A percentile compares a stretch with the other conserved stretches of the same genome.
Evolutionary conservation across 805 yeast species (phyloP).

Genomic region (Starmerella khaoyaiensis): DNA sequence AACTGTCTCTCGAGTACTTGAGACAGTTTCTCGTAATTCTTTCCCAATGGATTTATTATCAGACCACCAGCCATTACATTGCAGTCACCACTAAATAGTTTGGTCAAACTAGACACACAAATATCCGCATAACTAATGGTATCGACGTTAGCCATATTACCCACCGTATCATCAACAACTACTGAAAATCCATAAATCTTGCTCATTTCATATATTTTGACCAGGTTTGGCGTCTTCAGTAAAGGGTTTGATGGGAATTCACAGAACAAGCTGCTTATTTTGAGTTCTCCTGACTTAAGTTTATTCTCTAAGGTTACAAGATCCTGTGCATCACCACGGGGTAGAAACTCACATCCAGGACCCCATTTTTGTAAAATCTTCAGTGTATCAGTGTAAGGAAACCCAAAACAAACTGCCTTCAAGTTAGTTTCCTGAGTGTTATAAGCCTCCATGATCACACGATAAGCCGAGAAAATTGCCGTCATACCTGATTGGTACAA

Average conservation of each 20-base stretch:
- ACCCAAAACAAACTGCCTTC: constrained; percentile 87
- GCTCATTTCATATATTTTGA: constrained; percentile 50
- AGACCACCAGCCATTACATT: constrained; percentile 92
- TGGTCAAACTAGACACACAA: constrained; percentile 75
- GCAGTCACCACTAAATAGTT: constrained; percentile 86
- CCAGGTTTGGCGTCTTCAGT: constrained; percentile 68
- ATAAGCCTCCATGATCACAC: constrained; percentile 23
- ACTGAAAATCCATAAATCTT: constrained; percentile 60
- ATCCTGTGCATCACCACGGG: constrained; percentile 57
- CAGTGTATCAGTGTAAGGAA: constrained; percentile 88
- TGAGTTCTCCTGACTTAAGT: constrained; percentile 49
- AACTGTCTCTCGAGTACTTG: constrained; percentile 41
- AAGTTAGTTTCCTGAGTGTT: constrained; percentile 16
- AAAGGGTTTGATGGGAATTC: constrained; percentile 96
- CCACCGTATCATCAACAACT: constrained; percentile 88
- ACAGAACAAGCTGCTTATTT: constrained; percentile 61
- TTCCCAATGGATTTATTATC: constrained; percentile 57
- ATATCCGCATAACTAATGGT: constrained; percentile 76
- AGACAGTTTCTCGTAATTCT: constrained; percentile 39
- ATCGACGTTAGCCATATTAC: constrained; percentile 75
- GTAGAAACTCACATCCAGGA: constrained; percentile 76
- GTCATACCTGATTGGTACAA: constrained; percentile 91
- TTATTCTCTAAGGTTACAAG: constrained; percentile 50
- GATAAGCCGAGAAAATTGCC: constrained; percentile 71
- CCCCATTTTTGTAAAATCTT: constrained; percentile 82